phyloP scores from a whole-genome alignment of 2,329 filamentous ascomycete species.

The Salinomyces thailandicus region DNA sequence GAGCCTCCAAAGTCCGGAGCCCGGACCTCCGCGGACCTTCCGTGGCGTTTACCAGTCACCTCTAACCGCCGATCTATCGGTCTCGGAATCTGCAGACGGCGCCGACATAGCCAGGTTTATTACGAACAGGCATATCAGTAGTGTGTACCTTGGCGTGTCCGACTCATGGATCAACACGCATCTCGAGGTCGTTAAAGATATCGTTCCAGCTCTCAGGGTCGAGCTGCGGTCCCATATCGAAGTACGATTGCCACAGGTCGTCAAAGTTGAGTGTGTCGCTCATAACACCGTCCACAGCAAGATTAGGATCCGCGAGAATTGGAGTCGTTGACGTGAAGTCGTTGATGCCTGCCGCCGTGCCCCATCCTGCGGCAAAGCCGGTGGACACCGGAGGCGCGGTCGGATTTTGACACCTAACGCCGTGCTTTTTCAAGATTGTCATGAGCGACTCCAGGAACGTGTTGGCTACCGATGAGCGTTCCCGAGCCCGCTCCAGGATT shows the following conservation, averaged over 20 bases:
- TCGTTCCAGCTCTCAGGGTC: constrained; percentile 13
- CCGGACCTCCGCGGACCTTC: background rate
- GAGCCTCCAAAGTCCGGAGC: background rate
- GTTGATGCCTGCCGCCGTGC: background rate
- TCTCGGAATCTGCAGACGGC: too few species aligned
- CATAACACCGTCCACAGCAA: too few species aligned
- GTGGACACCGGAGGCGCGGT: background rate
- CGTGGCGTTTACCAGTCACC: background rate
- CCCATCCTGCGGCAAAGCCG: background rate
- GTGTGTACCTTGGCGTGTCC: background rate
- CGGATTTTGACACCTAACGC: constrained; percentile 11
- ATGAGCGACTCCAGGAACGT: constrained; percentile 16
- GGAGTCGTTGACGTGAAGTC: background rate
- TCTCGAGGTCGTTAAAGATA: constrained; percentile 14
- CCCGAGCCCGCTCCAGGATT: constrained; percentile 14
- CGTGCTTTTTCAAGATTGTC: constrained; percentile 16
- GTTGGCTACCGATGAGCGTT: constrained; percentile 9
- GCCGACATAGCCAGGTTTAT: too few species aligned
- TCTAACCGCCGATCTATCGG: too few species aligned
- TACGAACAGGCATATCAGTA: too few species aligned
- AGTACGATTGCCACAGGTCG: constrained; percentile 17
- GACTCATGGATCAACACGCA: constrained; percentile 2
- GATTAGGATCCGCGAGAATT: background rate
- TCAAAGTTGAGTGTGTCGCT: constrained; percentile 10
- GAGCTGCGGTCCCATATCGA: constrained; percentile 11